Evolutionary conservation across 1,284 basidiomycete genomes (phyloP).

Genomic region (Anthracocystis setariae): DNA sequence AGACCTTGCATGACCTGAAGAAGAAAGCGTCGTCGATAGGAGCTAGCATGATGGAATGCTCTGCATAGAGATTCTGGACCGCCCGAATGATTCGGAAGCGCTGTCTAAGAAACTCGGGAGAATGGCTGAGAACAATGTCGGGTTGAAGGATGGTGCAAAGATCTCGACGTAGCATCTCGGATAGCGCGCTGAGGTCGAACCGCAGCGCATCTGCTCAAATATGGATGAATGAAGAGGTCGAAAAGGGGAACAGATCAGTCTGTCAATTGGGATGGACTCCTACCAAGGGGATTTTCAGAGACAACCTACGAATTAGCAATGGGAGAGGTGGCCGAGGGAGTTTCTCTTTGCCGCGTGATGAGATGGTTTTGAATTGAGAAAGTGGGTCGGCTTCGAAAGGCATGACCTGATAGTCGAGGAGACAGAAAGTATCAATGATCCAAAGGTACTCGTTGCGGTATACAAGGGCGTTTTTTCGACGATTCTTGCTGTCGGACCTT

Average conservation of each 20-base stretch:
- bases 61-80: slow-evolving; percentile 23
- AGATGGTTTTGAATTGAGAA: slow-evolving; percentile 29
- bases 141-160: slow-evolving; percentile 28
- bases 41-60: slow-evolving; percentile 26
- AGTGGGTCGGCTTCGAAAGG: slow-evolving; percentile 15
- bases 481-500: neutral
- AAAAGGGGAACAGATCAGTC: neutral
- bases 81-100: slow-evolving; percentile 27
- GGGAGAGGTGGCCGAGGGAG: slow-evolving; percentile 19
- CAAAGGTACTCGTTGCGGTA: neutral
- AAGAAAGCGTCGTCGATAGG: slow-evolving; percentile 31
- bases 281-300: neutral
- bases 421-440: slow-evolving; percentile 28
- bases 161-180: slow-evolving; percentile 30
- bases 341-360: slow-evolving; percentile 20
- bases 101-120: slow-evolving; percentile 10
- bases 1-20: slow-evolving; percentile 25
- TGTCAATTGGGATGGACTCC: neutral
- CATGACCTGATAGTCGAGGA: slow-evolving; percentile 32
- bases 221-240: neutral
- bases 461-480: neutral
- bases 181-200: slow-evolving; percentile 25
- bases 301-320: slow-evolving; percentile 10
- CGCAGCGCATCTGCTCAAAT: slow-evolving; percentile 10
- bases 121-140: slow-evolving; percentile 13